A percentile compares a stretch with the other conserved stretches of the same genome.
Evolutionary conservation across 2,329 filamentous ascomycete genomes (phyloP).

Genomic region (Sporothrix brasiliensis): DNA sequence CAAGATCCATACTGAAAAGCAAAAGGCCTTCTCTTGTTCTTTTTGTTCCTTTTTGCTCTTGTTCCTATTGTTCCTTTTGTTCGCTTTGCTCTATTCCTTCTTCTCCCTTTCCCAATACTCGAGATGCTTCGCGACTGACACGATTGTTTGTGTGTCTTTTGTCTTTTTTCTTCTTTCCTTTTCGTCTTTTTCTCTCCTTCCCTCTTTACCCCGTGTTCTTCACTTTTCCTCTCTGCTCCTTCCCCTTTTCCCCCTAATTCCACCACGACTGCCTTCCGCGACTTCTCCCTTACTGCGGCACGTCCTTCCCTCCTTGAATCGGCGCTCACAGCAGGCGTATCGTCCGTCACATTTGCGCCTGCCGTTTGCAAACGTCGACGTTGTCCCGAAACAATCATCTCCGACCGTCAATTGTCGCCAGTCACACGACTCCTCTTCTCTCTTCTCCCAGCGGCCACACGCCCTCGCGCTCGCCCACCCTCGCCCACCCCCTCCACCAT

Average conservation of each 20-base stretch:
- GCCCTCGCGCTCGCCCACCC: not conserved
- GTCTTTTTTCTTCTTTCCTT: not conserved
- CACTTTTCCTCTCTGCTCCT: not conserved
- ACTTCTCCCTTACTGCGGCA: not conserved
- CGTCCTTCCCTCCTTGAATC: slow-evolving; percentile 9
- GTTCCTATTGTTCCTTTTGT: not conserved
- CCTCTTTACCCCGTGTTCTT: not conserved
- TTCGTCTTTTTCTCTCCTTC: not conserved
- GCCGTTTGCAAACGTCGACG: not conserved
- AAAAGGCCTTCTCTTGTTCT: not conserved
- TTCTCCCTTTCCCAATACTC: not conserved
- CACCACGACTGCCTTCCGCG: not conserved
- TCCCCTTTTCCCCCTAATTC: not conserved
- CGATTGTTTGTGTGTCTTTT: not conserved
- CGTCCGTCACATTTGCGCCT: not conserved
- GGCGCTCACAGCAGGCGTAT: not conserved
- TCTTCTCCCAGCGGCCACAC: not conserved
- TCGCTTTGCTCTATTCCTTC: not conserved
- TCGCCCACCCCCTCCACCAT: not conserved
- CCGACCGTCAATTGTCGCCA: not conserved
- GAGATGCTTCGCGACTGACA: not conserved
- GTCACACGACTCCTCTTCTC: not conserved
- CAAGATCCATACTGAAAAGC: not conserved
- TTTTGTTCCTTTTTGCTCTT: too few species aligned
- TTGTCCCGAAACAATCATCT: not conserved